phyloP scores from a whole-genome alignment of 2,329 filamentous ascomycete species.

The Cladosporium phlei region DNA sequence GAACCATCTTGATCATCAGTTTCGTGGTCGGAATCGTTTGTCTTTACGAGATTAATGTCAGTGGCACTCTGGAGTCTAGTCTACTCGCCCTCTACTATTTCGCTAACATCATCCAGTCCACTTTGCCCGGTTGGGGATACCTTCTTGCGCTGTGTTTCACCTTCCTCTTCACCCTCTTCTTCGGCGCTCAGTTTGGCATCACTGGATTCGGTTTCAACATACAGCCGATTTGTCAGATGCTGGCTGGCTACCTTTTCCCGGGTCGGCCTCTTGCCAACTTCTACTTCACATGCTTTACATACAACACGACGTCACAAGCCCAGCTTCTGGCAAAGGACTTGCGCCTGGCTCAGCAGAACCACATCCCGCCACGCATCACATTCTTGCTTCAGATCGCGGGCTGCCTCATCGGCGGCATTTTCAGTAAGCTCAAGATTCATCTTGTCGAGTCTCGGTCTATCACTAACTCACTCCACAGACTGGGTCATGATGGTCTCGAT shows the following conservation, averaged over 20 bases:
- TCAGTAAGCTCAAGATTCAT: slow-evolving; percentile 45
- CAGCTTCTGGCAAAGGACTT: slow-evolving; percentile 31
- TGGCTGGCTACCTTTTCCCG: slow-evolving; percentile 46
- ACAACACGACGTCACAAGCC: slow-evolving; percentile 30
- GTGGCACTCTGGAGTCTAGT: too few species aligned
- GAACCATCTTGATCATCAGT: slow-evolving; percentile 19
- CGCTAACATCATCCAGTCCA: slow-evolving; percentile 8
- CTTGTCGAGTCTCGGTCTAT: background rate
- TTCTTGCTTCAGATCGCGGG: slow-evolving; percentile 43
- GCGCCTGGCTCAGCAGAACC: slow-evolving; percentile 35
- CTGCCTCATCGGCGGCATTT: slow-evolving; percentile 38
- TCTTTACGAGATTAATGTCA: slow-evolving; percentile 23
- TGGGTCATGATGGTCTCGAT: slow-evolving; percentile 29
- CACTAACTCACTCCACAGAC: background rate
- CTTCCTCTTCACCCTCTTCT: slow-evolving; percentile 31
- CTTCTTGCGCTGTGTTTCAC: slow-evolving; percentile 28
- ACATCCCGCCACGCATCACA: slow-evolving; percentile 40
- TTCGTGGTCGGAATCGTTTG: slow-evolving; percentile 25
- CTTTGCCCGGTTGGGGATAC: slow-evolving; percentile 28
- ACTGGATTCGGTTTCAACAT: slow-evolving; percentile 38
- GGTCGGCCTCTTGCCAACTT: slow-evolving; percentile 34
- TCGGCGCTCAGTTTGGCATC: slow-evolving; percentile 26
- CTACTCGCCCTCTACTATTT: too few species aligned
- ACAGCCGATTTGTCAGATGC: slow-evolving; percentile 42
- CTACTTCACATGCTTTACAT: slow-evolving; percentile 24